phyloP scores from a whole-genome alignment of 176 grass and related monocot species.

The Carex littledalei region DNA sequence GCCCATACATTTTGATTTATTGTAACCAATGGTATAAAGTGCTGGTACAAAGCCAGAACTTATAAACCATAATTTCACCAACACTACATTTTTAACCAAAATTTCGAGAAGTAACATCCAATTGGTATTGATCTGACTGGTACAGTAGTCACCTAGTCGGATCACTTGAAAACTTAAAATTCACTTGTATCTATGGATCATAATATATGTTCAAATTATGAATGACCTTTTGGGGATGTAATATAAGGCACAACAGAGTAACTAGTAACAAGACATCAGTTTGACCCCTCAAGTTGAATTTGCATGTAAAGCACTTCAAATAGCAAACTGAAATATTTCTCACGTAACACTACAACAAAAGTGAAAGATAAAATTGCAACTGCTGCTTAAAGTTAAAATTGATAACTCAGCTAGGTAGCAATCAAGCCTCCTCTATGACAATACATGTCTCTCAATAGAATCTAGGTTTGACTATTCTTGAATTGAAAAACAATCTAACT shows the following conservation, averaged over 20 bases:
- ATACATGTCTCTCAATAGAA: constrained; percentile 2
- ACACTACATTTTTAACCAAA: neutral
- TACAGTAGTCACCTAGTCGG: neutral
- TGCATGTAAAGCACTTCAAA: neutral
- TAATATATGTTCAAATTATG: neutral
- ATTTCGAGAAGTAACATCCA: neutral
- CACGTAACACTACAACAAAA: neutral
- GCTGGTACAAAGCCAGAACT: neutral
- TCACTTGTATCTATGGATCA: neutral
- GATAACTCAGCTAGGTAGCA: neutral
- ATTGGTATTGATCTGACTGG: neutral
- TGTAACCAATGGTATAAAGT: neutral
- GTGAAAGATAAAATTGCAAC: neutral
- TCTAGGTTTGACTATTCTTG: neutral
- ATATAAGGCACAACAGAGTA: neutral
- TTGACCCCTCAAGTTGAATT: neutral
- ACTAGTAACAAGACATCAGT: neutral
- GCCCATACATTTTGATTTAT: neutral
- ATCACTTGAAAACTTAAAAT: neutral
- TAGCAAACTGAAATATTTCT: neutral
- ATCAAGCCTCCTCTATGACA: neutral
- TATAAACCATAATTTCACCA: neutral
- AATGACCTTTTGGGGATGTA: neutral
- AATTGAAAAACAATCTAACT: neutral
- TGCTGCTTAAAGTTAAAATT: neutral